Evolutionary conservation across 1,139 yeast species (phyloP), one percentile per base, ranked within the genome.

Genomic region (Suzukiozyma palmioleophila): DNA sequence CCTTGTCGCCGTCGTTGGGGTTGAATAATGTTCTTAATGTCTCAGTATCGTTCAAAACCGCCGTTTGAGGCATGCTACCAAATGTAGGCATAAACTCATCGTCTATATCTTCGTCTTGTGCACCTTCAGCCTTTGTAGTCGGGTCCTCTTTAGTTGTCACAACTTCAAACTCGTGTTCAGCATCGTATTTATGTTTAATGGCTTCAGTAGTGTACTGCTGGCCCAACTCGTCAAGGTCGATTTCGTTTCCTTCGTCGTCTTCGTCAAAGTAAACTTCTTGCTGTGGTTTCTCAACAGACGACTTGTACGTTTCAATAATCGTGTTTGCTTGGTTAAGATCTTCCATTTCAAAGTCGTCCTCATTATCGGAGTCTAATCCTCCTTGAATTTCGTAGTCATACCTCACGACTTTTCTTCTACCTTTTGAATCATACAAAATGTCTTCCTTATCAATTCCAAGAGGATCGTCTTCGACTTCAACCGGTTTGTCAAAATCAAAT

Each of bases 1-100:
- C 14, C 15, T 26, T 30, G 30, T 21, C 9, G 8, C 48, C 50
- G 65, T n/a, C 53, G 42, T 36, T 60, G 8, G 84, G 75, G 47
- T 81, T 81, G 63, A 86, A 81, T 37, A 85, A 61, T 0, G 76
- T 61, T 56, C 94, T 75, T 37, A 85, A 72, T 0, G 75, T 69
- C 50, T 81, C 90, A 0, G 88, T 74, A 15, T 59, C 73, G 47
- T 67, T 73, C 31, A 57, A 50, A 24, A 62, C 63, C 2, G 43
- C 35, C 1, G 54, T 29, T 7, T 47, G 40, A 3, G 53, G 39
- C 15, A 6, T 28, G 16, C 16, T 28, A 1, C 75, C 77, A 50
- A 79, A 79, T 0, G 71, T 62, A 3, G 86, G 84, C 22, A 76
- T 63, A 43, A 72, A 74, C 39, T 78, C 81, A 3, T 66, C 71